Conservation (phyloP, 2,329 filamentous ascomycete species). For the Epichloe coenophiala region DNA sequence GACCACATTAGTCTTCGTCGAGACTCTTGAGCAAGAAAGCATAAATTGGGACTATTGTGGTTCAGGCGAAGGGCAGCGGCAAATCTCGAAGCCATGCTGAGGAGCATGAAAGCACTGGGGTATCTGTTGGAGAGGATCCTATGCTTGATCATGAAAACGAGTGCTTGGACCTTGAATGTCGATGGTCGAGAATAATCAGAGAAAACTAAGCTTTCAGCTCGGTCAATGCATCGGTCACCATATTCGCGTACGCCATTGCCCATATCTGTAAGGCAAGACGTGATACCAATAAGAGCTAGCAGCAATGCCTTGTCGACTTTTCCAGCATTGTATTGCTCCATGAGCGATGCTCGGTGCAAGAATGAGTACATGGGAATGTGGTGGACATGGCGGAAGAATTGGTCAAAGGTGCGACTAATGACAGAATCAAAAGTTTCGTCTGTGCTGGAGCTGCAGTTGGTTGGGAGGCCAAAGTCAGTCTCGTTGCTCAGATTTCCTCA, state of each 20-base stretch:
- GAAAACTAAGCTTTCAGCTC: constrained; percentile 39
- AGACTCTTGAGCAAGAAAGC: constrained; percentile 28
- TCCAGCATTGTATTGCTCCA: constrained; percentile 44
- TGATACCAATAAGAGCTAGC: constrained; percentile 41
- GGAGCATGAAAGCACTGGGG: constrained; percentile 31
- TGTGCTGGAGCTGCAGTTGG: constrained; percentile 15
- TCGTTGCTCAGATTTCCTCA: background rate
- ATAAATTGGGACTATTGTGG: constrained; percentile 26
- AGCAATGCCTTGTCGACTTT: constrained; percentile 41
- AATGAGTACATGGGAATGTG: constrained; percentile 47
- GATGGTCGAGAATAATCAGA: constrained; percentile 40
- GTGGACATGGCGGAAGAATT: constrained; percentile 45
- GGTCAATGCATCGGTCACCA: constrained; percentile 39
- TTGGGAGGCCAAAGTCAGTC: background rate
- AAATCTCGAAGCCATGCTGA: constrained; percentile 28
- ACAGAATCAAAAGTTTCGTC: constrained; percentile 35
- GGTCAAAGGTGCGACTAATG: constrained; percentile 38
- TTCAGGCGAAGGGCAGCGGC: constrained; percentile 30
- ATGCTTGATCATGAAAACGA: constrained; percentile 31
- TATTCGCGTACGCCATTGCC: constrained; percentile 38
- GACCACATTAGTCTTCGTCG: constrained; percentile 31
- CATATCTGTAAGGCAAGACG: constrained; percentile 40
- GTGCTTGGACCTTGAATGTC: constrained; percentile 39
- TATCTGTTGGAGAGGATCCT: constrained; percentile 30
- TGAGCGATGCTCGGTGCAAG: constrained; percentile 43